A percentile compares a stretch with the other conserved stretches of the same genome.
These are phyloP conservation scores for Cenococcum geophilum DNA, from an alignment of 495 filamentous ascomycete genomes.

Conservation along the genomic window DNA sequence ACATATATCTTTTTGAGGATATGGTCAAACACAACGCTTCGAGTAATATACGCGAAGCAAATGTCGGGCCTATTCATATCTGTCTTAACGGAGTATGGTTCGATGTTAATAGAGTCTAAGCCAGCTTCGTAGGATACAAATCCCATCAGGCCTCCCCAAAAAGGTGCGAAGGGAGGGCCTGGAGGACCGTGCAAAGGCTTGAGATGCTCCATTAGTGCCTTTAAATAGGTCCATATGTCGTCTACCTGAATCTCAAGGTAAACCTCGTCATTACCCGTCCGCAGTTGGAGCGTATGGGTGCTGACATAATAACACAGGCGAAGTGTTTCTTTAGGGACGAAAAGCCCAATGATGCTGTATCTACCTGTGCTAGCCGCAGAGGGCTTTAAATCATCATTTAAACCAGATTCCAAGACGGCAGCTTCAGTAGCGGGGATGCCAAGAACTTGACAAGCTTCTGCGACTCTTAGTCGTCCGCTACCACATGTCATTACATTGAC, in stretches of 20 bases:
- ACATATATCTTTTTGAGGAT: slow-evolving; percentile 53
- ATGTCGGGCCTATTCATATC: slow-evolving; percentile 57
- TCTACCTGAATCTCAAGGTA: background rate
- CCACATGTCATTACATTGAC: slow-evolving; percentile 23
- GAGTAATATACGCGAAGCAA: slow-evolving; percentile 68
- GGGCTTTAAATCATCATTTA: slow-evolving; percentile 42
- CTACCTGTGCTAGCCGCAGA: slow-evolving; percentile 47
- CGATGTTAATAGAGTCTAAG: slow-evolving; percentile 54
- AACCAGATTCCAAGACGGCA: slow-evolving; percentile 24
- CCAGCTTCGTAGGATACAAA: slow-evolving; percentile 88
- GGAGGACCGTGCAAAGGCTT: slow-evolving; percentile 9
- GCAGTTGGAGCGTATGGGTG: slow-evolving; percentile 34
- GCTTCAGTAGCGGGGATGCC: slow-evolving; percentile 12
- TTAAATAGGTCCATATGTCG: slow-evolving; percentile 22
- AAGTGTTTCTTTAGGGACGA: slow-evolving; percentile 48
- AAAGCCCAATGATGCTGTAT: slow-evolving; percentile 59
- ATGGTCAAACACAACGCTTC: slow-evolving; percentile 78
- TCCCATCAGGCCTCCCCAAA: slow-evolving; percentile 86
- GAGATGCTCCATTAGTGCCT: slow-evolving; percentile 34
- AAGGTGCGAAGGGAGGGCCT: slow-evolving; percentile 47
- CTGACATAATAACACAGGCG: slow-evolving; percentile 49
- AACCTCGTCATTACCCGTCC: slow-evolving; percentile 29
- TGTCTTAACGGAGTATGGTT: slow-evolving; percentile 5
- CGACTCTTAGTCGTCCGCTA: slow-evolving; percentile 19
- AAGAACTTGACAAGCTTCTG: slow-evolving; percentile 37